A percentile compares a stretch with the other conserved stretches of the same genome.
Evolutionary conservation across 495 filamentous ascomycete genomes (phyloP).

Genomic region (Penicillium arizonense): DNA sequence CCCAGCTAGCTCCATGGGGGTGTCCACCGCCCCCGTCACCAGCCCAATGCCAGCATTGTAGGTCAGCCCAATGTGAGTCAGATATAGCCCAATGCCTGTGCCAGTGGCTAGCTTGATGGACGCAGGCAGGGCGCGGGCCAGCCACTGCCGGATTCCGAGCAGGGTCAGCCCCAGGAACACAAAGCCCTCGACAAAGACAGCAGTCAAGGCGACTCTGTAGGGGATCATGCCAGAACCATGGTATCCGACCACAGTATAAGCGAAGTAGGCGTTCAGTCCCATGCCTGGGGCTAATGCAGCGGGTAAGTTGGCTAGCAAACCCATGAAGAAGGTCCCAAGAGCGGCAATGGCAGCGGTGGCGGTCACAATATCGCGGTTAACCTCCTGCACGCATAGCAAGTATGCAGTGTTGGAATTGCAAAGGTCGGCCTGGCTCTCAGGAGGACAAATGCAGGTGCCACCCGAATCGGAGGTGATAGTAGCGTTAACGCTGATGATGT

Average conservation of each 20-base stretch:
- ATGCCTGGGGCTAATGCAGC: constrained; percentile 78
- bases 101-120: constrained; percentile 81
- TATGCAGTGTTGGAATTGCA: constrained; percentile 62
- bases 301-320: constrained; percentile 67
- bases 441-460: constrained; percentile 72
- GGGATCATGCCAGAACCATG: constrained; percentile 67
- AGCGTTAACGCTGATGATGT: constrained; percentile 73
- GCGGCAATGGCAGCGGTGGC: constrained; percentile 77
- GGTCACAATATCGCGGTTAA: constrained; percentile 75
- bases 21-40: constrained; percentile 55
- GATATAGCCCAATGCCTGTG: constrained; percentile 76
- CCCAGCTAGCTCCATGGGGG: constrained; percentile 68
- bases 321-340: constrained; percentile 70
- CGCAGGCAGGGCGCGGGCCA: constrained; percentile 70
- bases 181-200: constrained; percentile 79
- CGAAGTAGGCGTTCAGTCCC: constrained; percentile 85
- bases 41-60: constrained; percentile 80
- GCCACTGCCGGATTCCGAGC: constrained; percentile 77
- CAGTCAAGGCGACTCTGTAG: constrained; percentile 69
- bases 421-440: constrained; percentile 40
- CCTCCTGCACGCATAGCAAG: constrained; percentile 57
- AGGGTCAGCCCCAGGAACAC: constrained; percentile 68
- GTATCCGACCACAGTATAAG: constrained; percentile 75
- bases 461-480: constrained; percentile 64
- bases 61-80: constrained; percentile 76